These are phyloP conservation scores for Podospora anserina DNA, from an alignment of 495 filamentous ascomycete genomes.

Conservation along the genomic window DNA sequence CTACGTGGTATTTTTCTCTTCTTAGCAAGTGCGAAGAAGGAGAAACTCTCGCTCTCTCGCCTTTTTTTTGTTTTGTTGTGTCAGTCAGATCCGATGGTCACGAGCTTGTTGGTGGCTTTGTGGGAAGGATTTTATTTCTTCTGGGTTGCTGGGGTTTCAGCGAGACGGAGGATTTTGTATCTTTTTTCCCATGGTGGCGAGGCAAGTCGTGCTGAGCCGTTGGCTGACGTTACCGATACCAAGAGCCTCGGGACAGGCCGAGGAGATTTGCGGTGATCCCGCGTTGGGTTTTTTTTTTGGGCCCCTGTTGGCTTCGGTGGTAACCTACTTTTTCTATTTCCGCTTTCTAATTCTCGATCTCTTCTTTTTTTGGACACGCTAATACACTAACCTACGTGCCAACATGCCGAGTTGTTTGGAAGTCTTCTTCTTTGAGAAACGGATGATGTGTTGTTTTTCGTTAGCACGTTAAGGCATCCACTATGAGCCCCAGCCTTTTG, in stretches of 20 bases:
- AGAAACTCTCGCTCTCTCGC: background rate
- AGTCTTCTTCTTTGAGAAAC: background rate
- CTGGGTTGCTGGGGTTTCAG: background rate
- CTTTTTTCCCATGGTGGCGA: background rate
- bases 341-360: background rate
- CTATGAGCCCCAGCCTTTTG: background rate
- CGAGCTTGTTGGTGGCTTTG: background rate
- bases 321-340: background rate
- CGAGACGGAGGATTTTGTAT: background rate
- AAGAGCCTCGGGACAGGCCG: background rate
- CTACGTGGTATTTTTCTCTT: background rate
- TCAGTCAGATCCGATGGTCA: background rate
- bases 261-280: slow-evolving; percentile 2
- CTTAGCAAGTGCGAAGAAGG: background rate
- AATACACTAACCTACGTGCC: background rate
- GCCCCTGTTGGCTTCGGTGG: background rate
- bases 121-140: background rate
- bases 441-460: background rate
- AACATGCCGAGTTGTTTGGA: background rate
- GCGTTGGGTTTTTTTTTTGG: background rate
- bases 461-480: background rate
- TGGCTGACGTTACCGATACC: background rate
- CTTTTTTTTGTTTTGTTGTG: background rate
- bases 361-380: background rate
- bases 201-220: background rate